phyloP scores from a whole-genome alignment of 441 rosid genomes.

The Populus hybrid region DNA sequence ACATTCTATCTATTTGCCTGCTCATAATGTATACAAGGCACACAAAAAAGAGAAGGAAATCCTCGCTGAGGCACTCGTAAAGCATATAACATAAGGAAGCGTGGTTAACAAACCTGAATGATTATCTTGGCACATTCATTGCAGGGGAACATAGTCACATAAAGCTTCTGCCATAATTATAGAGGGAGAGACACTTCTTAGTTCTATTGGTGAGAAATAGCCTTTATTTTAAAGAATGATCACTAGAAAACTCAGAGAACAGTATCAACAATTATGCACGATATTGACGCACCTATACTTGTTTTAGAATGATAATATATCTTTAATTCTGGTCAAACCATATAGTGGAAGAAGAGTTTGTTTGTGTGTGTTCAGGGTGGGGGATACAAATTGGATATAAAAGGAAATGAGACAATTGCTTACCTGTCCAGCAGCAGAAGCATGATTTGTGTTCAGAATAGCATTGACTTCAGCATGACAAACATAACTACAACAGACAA shows the following conservation, averaged over 20 bases:
- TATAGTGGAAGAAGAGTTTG: neutral
- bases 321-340: neutral
- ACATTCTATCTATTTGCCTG: neutral
- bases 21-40: neutral
- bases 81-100: slow-evolving; percentile 4
- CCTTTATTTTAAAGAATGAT: neutral
- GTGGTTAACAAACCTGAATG: slow-evolving; percentile 62
- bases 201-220: neutral
- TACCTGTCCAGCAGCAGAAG: slow-evolving; percentile 91
- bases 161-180: slow-evolving; percentile 71
- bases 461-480: slow-evolving; percentile 99
- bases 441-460: slow-evolving; percentile 89
- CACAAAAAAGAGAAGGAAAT: neutral
- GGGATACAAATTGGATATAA: neutral
- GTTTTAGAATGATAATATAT: neutral
- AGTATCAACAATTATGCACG: neutral
- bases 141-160: slow-evolving; percentile 97
- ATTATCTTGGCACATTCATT: slow-evolving; percentile 96
- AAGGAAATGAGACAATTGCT: slow-evolving; percentile 6
- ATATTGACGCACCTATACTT: too few relatives aligned
- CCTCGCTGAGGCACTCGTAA: neutral
- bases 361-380: neutral
- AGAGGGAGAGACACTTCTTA: slow-evolving; percentile 16
- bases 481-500: slow-evolving; percentile 59
- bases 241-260: neutral